Percentiles rank a stretch among this genome's conserved stretches.
Conservation (phyloP, 2,329 filamentous ascomycete species). For the Leptosphaerulina australis region DNA sequence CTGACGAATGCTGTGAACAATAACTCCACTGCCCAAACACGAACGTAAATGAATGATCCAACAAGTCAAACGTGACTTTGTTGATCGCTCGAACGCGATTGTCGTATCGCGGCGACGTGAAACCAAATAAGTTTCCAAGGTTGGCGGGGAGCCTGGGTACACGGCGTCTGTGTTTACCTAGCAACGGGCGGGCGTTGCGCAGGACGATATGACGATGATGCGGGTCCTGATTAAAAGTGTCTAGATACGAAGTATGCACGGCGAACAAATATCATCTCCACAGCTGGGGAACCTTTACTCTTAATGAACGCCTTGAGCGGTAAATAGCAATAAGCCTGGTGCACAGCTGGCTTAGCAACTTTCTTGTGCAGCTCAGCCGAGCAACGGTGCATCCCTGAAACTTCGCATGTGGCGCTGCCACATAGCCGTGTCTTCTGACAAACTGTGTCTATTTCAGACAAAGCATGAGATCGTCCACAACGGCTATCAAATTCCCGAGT, state of each 20-base stretch:
- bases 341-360: slow-evolving; percentile 8
- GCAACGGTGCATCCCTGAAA: slow-evolving; percentile 17
- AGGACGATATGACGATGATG: slow-evolving; percentile 15
- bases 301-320: slow-evolving; percentile 6
- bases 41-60: slow-evolving; percentile 19
- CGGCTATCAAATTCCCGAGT: slow-evolving; percentile 6
- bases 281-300: slow-evolving; percentile 14
- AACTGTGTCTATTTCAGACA: slow-evolving; percentile 19
- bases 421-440: slow-evolving; percentile 15
- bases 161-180: slow-evolving; percentile 41
- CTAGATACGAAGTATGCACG: slow-evolving; percentile 1
- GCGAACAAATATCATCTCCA: slow-evolving; percentile 3
- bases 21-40: slow-evolving; percentile 27
- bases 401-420: slow-evolving; percentile 13
- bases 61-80: slow-evolving; percentile 25
- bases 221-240: slow-evolving; percentile 12
- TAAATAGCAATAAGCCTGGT: slow-evolving; percentile 17
- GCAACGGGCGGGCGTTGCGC: slow-evolving; percentile 38
- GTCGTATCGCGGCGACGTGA: slow-evolving; percentile 29
- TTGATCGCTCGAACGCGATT: slow-evolving; percentile 24
- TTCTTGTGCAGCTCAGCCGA: slow-evolving; percentile 18
- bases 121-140: slow-evolving; percentile 44
- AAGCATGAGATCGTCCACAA: slow-evolving; percentile 14
- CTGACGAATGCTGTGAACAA: slow-evolving; percentile 27
- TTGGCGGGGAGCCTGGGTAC: slow-evolving; percentile 31